Conservation (phyloP, 2,329 filamentous ascomycete genomes). For the Aspergillus sojae region DNA sequence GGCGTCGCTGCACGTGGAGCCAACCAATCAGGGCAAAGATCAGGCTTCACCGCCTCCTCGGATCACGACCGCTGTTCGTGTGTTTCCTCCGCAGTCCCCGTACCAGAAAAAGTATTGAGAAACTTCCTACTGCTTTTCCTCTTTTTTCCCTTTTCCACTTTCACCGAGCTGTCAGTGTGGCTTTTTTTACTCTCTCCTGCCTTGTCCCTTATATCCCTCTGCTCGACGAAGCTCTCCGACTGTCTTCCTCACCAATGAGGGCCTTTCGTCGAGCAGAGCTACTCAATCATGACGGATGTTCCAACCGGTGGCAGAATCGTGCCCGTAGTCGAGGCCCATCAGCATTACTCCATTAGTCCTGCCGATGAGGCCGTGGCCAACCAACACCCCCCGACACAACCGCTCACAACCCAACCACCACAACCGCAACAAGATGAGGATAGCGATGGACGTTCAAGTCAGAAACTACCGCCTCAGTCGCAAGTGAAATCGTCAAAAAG, state of each 20-base stretch:
- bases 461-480: neutral
- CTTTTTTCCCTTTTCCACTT: neutral
- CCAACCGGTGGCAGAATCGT: constrained; percentile 45
- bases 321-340: constrained; percentile 40
- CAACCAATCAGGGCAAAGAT: neutral
- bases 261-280: constrained; percentile 35
- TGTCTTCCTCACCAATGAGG: constrained; percentile 34
- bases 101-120: constrained; percentile 12
- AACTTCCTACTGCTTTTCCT: neutral
- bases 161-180: constrained; percentile 17
- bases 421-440: constrained; percentile 11
- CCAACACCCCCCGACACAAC: constrained; percentile 14
- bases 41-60: constrained; percentile 5
- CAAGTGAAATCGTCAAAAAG: constrained; percentile 10
- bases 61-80: neutral
- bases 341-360: constrained; percentile 25
- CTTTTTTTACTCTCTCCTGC: constrained; percentile 14
- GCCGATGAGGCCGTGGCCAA: constrained; percentile 18
- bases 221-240: constrained; percentile 24
- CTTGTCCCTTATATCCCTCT: constrained; percentile 16
- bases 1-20: neutral
- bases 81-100: constrained; percentile 12
- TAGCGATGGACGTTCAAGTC: neutral
- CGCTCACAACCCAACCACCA: constrained; percentile 15
- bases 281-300: constrained; percentile 42